Base-by-base conservation (phyloP, 1,284 basidiomycete species). In the Trametes hirsuta region DNA sequence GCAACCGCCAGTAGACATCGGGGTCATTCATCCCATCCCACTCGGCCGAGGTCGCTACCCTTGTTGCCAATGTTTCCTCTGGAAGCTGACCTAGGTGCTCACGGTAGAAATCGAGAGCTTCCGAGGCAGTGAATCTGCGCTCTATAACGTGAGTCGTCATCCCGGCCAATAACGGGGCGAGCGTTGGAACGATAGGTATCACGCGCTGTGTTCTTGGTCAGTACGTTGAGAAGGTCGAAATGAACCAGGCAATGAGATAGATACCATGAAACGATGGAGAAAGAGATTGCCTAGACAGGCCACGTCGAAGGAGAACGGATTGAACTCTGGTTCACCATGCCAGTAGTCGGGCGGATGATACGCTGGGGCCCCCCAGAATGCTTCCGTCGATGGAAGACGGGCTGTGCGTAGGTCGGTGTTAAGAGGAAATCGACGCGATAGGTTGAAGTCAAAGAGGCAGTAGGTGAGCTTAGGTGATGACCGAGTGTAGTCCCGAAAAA, bases 291-390 rank as follows among this genome's bases (percentile, higher is more conserved):
- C 60, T 3, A 62, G 39, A 24, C 47, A 58, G 12, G 25, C 60
- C n/a, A 62, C 55, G 34, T 62, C 55, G 18, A 40, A 54, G 5
- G 60, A 47, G 34, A 62, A 62, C 12, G 60, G 55, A 40, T 62
- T 49, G 30, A 58, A 62, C 10, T 54, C 47, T 1, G 4, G n/a
- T 46, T 45, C 55, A 4, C 60, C 60, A 0, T 14, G 25, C 3
- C 6, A 12, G 6, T 30, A 12, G 40, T 62, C 55, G 4, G 6
- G n/a, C 4, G 60, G 55, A 10, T 49, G 41, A 40, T 53, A 56
- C 1, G 3, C 4, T 2, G 47, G 35, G 22, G 30, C 14, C 1
- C 46, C 50, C 2, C 10, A 8, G 6, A 12, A 34, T 11, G 47
- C 12, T 14, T 53, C 55, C 1, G 3, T 5, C 1, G 47, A 24